These are phyloP conservation scores for Lolium multiflorum DNA, from an alignment of 176 grass and related monocot species.

Conservation along the genomic window DNA sequence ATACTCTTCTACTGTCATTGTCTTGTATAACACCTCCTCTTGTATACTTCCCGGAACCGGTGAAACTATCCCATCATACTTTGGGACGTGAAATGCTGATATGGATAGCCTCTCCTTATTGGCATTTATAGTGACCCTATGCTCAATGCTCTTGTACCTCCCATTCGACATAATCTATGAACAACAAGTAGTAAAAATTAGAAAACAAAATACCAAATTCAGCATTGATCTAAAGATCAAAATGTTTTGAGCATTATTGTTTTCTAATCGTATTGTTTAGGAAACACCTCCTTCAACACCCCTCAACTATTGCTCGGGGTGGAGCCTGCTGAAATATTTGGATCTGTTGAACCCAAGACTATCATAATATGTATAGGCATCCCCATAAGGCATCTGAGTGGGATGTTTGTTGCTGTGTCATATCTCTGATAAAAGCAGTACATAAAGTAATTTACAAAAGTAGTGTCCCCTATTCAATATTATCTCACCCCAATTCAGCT, in stretches of 20 bases:
- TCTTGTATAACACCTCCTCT: constrained; percentile 28
- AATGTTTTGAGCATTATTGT: background rate
- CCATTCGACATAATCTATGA: constrained; percentile 58
- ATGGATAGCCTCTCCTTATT: constrained; percentile 49
- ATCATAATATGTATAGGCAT: background rate
- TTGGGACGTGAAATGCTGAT: constrained; percentile 42
- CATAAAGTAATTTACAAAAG: background rate
- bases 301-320: background rate
- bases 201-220: background rate
- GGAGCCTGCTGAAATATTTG: background rate
- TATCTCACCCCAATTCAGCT: fast-evolving
- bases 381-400: background rate
- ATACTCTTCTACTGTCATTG: constrained; percentile 18
- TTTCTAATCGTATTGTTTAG: background rate
- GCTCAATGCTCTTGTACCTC: constrained; percentile 59
- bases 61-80: constrained; percentile 29
- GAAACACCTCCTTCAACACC: background rate
- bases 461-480: background rate
- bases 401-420: background rate
- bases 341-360: background rate
- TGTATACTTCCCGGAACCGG: background rate
- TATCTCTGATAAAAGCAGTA: background rate
- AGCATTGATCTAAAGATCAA: background rate
- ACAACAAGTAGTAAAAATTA: background rate
- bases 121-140: constrained; percentile 49